Conservation (phyloP, 169 alveolate genomes). For the Plasmodium ovale region DNA sequence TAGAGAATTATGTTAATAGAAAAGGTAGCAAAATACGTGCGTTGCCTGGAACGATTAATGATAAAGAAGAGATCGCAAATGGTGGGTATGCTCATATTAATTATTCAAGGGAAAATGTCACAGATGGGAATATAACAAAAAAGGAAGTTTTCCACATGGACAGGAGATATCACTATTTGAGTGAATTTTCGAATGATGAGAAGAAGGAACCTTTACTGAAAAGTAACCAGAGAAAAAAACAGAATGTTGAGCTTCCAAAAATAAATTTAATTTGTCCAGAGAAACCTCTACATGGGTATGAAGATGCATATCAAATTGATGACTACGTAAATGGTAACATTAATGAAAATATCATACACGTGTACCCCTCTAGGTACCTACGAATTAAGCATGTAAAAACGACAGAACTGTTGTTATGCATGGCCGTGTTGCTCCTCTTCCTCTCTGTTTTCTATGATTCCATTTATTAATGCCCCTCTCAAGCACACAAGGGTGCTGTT, state of each 20-base stretch:
- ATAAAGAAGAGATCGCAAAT: not conserved
- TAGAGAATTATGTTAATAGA: not conserved
- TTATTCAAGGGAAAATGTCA: not conserved
- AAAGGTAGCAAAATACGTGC: not conserved
- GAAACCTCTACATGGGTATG: constrained; percentile 65
- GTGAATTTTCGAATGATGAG: constrained; percentile 34
- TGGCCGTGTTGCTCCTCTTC: constrained; percentile 25
- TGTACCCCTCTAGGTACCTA: constrained; percentile 57
- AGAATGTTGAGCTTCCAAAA: constrained; percentile 24
- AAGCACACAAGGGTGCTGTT: too few relatives aligned
- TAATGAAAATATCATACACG: constrained; percentile 71
- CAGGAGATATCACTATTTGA: constrained; percentile 23
- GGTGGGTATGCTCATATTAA: not conserved
- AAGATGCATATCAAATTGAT: constrained; percentile 73
- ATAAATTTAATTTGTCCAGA: constrained; percentile 63
- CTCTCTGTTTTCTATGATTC: constrained; percentile 44
- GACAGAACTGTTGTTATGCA: constrained; percentile 23
- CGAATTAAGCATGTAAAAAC: constrained; percentile 58
- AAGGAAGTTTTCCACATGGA: not conserved
- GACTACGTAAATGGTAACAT: constrained; percentile 66
- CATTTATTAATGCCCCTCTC: constrained; percentile 5
- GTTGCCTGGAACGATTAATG: not conserved
- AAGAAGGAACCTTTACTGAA: constrained; percentile 61
- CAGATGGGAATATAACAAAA: not conserved
- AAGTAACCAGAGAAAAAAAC: constrained; percentile 15